A percentile compares a stretch with the other conserved stretches of the same genome.
Evolutionary conservation across 2,329 filamentous ascomycete species (phyloP).

Genomic region (Pyrenochaeta sp.): DNA sequence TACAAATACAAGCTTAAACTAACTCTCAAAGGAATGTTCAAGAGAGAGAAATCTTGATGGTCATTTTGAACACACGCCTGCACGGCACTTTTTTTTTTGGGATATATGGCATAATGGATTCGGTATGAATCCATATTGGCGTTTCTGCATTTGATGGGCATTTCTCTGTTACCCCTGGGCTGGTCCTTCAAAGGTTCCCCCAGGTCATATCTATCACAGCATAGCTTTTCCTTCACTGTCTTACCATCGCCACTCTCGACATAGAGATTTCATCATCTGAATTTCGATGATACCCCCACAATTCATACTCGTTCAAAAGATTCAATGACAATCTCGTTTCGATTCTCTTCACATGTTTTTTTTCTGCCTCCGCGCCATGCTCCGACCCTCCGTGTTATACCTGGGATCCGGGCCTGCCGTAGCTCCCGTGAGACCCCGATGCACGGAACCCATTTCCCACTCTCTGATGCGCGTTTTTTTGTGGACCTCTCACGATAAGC

Average conservation of each 20-base stretch:
- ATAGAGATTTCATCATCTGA: background rate
- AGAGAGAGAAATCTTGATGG: slow-evolving; percentile 15
- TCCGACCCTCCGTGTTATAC: background rate
- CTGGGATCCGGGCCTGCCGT: background rate
- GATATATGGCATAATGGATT: background rate
- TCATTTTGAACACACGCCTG: background rate
- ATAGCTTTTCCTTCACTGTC: background rate
- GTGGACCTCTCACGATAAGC: too few species aligned
- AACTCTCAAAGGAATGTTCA: slow-evolving; percentile 16
- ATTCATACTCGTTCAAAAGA: background rate
- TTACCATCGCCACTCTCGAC: background rate
- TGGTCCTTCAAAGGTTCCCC: background rate
- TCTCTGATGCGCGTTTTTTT: too few species aligned
- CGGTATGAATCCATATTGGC: background rate
- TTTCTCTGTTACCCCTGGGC: background rate
- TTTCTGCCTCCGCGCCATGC: background rate
- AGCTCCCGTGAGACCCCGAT: too few species aligned
- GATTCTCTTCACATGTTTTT: background rate
- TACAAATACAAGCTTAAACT: slow-evolving; percentile 25
- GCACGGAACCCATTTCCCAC: too few species aligned
- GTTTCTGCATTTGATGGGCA: background rate
- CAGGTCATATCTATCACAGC: background rate
- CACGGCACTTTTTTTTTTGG: slow-evolving; percentile 1
- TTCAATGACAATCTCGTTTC: background rate
- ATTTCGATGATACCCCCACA: background rate